A percentile compares a stretch with the other conserved stretches of the same genome.
Conservation (phyloP, 176 grass and related monocot species). For the Stipa capillata region DNA sequence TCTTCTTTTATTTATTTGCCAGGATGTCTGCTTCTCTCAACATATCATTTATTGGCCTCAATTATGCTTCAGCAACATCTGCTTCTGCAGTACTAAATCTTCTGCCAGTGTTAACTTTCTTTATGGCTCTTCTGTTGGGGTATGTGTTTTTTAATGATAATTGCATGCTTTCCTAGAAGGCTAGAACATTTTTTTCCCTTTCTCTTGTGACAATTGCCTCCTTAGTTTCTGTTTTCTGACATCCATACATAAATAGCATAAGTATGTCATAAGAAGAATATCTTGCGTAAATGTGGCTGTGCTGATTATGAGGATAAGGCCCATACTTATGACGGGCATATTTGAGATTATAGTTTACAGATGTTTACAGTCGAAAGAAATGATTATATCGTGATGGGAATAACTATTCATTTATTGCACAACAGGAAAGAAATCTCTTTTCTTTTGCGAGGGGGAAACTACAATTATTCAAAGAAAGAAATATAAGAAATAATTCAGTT, state of each 20-base stretch:
- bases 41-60: slow-evolving; percentile 27
- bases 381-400: not conserved
- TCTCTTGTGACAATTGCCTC: not conserved
- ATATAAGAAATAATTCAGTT: not conserved
- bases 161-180: not conserved
- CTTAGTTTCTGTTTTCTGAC: not conserved
- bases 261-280: not conserved
- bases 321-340: not conserved
- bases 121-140: slow-evolving; percentile 31
- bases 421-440: not conserved
- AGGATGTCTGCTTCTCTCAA: slow-evolving; percentile 29
- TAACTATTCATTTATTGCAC: not conserved
- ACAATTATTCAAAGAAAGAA: not conserved
- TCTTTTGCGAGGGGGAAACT: not conserved
- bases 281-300: not conserved
- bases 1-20: not conserved
- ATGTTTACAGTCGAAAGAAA: not conserved
- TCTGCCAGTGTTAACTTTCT: slow-evolving; percentile 41
- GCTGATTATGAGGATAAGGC: not conserved
- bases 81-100: slow-evolving; percentile 34
- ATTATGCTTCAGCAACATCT: slow-evolving; percentile 30
- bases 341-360: not conserved
- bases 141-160: not conserved
- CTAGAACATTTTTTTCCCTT: not conserved
- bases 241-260: not conserved